phyloP scores from a whole-genome alignment of 2,329 filamentous ascomycete species.

The Fusarium sp. region DNA sequence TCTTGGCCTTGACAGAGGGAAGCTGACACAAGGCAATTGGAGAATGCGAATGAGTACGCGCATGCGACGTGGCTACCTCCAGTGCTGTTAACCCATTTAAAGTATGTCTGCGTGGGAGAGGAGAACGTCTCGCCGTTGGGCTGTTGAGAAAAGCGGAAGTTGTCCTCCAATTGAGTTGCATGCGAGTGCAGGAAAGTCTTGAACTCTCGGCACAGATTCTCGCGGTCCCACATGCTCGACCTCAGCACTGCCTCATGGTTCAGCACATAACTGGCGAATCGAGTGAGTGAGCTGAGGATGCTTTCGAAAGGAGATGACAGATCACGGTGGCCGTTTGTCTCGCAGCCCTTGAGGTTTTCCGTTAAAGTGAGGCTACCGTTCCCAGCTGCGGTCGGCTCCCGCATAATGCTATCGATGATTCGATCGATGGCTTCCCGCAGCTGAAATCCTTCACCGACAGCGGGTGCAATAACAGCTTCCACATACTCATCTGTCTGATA shows the following conservation, averaged over 20 bases:
- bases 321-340: no score
- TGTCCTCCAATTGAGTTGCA: not conserved
- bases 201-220: not conserved
- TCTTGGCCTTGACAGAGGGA: not conserved
- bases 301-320: no score
- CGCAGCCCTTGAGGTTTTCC: not conserved
- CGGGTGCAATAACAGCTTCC: not conserved
- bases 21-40: not conserved
- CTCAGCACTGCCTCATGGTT: not conserved
- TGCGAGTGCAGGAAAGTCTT: not conserved
- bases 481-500: conserved; percentile 15
- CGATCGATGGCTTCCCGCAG: not conserved
- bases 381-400: no score
- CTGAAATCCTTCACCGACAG: not conserved
- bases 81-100: not conserved
- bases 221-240: not conserved
- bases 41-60: conserved; percentile 5
- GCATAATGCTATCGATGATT: not conserved
- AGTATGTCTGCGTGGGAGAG: not conserved
- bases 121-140: not conserved
- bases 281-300: not conserved
- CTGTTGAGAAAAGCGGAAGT: not conserved
- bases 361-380: no score
- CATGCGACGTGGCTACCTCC: conserved; percentile 1
- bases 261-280: not conserved